phyloP scores from a whole-genome alignment of 768 basidiomycete genomes.

The Gyrodon lividus region DNA sequence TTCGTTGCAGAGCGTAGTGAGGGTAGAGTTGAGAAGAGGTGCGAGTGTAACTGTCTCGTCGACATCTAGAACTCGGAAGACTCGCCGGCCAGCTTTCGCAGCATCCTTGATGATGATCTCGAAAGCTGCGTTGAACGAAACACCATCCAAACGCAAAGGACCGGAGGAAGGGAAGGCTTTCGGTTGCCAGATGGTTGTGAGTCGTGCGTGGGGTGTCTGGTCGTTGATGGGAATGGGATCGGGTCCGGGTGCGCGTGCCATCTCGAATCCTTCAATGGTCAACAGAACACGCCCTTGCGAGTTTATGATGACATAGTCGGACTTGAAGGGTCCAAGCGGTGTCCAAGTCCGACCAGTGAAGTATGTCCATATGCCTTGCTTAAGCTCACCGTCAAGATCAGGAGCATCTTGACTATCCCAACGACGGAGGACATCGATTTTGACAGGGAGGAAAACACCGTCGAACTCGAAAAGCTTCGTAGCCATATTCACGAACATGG shows the following conservation, averaged over 20 bases:
- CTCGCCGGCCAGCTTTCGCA: constrained; percentile 1
- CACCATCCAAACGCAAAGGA: neutral
- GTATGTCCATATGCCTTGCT: constrained; percentile 9
- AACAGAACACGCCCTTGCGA: constrained; percentile 17
- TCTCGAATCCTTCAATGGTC: constrained; percentile 22
- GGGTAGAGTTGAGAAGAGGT: neutral
- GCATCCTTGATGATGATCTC: constrained; percentile 3
- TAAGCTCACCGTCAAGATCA: constrained; percentile 5
- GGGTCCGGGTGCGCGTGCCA: constrained; percentile 16
- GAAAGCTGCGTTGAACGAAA: neutral
- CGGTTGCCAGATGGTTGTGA: constrained; percentile 22
- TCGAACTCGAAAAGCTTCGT: constrained; percentile 16
- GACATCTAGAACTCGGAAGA: constrained; percentile 9
- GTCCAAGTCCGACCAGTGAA: constrained; percentile 12
- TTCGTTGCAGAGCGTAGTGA: neutral
- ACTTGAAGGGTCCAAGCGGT: constrained; percentile 11
- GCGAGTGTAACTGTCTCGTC: constrained; percentile 2
- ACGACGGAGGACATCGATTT: constrained; percentile 12
- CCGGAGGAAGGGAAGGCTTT: constrained; percentile 6
- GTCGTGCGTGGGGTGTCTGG: constrained; percentile 14
- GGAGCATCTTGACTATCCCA: constrained; percentile 12
- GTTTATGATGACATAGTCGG: constrained; percentile 16
- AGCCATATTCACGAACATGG: constrained; percentile 11
- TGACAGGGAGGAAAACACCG: constrained; percentile 13
- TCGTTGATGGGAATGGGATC: constrained; percentile 11